Conservation (phyloP, 1,139 yeast species). For the Diutina neorugosa region DNA sequence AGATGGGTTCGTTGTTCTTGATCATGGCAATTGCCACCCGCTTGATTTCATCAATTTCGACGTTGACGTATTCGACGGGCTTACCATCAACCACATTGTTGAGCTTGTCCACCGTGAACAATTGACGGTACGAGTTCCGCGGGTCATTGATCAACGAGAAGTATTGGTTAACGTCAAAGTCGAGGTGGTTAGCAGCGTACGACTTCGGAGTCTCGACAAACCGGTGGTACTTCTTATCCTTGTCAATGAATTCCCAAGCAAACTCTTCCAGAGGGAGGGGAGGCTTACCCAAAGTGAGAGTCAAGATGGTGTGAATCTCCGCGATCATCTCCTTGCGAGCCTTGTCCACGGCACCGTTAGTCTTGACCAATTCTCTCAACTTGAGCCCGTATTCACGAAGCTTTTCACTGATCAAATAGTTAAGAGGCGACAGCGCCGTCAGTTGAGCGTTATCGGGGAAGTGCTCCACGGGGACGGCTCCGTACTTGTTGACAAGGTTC, state of each 20-base stretch:
- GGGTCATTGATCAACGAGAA: slow-evolving; percentile 74
- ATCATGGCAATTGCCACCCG: slow-evolving; percentile 53
- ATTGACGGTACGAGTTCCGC: slow-evolving; percentile 49
- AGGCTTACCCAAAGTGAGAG: slow-evolving; percentile 64
- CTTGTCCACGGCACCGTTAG: slow-evolving; percentile 11
- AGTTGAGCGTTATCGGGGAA: slow-evolving; percentile 69
- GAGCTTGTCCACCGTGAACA: slow-evolving; percentile 59
- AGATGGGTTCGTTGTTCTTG: slow-evolving; percentile 62
- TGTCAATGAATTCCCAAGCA: slow-evolving; percentile 64
- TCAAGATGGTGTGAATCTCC: slow-evolving; percentile 49
- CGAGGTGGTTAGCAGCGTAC: slow-evolving; percentile 45
- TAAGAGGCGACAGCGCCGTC: slow-evolving; percentile 42
- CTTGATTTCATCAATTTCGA: slow-evolving; percentile 46
- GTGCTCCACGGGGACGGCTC: slow-evolving; percentile 58
- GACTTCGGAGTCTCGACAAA: slow-evolving; percentile 48
- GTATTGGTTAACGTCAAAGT: slow-evolving; percentile 37
- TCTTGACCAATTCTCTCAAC: slow-evolving; percentile 34
- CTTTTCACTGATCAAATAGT: slow-evolving; percentile 50
- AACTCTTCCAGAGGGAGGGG: slow-evolving; percentile 59
- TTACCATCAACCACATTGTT: slow-evolving; percentile 62
- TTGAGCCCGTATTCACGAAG: slow-evolving; percentile 65
- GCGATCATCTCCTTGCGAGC: slow-evolving; percentile 41
- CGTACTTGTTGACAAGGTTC: slow-evolving; percentile 64
- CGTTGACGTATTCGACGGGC: slow-evolving; percentile 57
- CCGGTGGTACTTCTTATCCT: slow-evolving; percentile 48